Conservation (phyloP, 148 eudicot species). For the Rhododendron ovatum region DNA sequence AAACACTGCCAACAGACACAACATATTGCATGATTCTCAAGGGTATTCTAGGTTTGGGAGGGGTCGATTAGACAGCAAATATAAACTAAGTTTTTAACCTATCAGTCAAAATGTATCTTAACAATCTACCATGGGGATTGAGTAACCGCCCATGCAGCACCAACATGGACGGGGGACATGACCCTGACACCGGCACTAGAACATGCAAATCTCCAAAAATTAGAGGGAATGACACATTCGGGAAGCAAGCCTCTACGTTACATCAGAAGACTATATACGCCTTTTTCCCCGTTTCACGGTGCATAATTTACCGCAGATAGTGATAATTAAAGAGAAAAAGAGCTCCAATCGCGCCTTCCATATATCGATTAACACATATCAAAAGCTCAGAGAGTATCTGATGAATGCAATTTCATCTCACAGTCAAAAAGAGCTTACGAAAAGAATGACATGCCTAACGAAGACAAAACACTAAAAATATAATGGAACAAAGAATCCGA, state of each 20-base stretch:
- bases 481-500: not conserved
- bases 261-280: not conserved
- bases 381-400: not conserved
- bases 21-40: not conserved
- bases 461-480: not conserved
- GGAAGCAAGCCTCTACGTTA: not conserved
- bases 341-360: not conserved
- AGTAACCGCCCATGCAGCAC: not conserved
- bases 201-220: not conserved
- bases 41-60: not conserved
- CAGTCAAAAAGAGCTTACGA: not conserved
- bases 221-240: not conserved
- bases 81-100: not conserved
- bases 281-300: not conserved
- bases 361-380: not conserved
- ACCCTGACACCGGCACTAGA: not conserved
- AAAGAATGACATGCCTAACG: not conserved
- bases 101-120: not conserved
- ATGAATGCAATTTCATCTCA: not conserved
- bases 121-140: not conserved
- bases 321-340: not conserved
- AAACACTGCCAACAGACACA: not conserved
- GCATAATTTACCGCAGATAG: not conserved
- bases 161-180: not conserved
- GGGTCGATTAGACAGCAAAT: not conserved